Conservation (phyloP, 2,329 filamentous ascomycete genomes). For the Hypoxylon sp. region DNA sequence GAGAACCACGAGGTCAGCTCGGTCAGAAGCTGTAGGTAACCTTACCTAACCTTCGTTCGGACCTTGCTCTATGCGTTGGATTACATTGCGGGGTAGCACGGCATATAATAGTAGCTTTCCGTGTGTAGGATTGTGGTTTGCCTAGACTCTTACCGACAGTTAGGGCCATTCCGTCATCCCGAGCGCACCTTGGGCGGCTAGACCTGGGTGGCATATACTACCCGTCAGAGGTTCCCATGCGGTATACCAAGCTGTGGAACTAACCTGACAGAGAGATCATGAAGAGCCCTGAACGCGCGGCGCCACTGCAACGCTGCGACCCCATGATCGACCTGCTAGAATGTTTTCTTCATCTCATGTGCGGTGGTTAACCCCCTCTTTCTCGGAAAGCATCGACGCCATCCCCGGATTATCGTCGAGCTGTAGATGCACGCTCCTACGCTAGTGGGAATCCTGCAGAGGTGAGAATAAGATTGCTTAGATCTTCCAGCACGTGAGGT, state of each 20-base stretch:
- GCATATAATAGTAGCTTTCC: slow-evolving; percentile 30
- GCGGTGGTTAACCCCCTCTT: slow-evolving; percentile 30
- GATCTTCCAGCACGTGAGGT: slow-evolving; percentile 26
- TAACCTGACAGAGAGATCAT: slow-evolving; percentile 17
- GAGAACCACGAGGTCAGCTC: slow-evolving; percentile 33
- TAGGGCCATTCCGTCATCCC: slow-evolving; percentile 33
- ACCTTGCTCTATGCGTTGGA: slow-evolving; percentile 20
- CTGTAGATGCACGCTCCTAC: slow-evolving; percentile 12
- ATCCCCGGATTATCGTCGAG: slow-evolving; percentile 32
- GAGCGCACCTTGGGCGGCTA: slow-evolving; percentile 20
- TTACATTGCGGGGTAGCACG: slow-evolving; percentile 40
- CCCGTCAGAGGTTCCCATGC: slow-evolving; percentile 21
- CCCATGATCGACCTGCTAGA: slow-evolving; percentile 38
- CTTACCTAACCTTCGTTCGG: slow-evolving; percentile 21
- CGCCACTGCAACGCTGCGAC: slow-evolving; percentile 35
- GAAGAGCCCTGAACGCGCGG: slow-evolving; percentile 28
- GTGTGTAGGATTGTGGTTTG: slow-evolving; percentile 13
- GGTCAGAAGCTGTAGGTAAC: slow-evolving; percentile 26
- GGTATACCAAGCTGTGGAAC: slow-evolving; percentile 13
- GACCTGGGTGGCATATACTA: slow-evolving; percentile 14
- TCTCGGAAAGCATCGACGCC: slow-evolving; percentile 37
- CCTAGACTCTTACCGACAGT: slow-evolving; percentile 33
- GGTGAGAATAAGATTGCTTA: slow-evolving; percentile 33
- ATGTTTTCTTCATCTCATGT: slow-evolving; percentile 36
- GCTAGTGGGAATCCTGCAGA: slow-evolving; percentile 16